Percentiles rank a stretch among this genome's conserved stretches.
Evolutionary conservation across 1,139 yeast genomes (phyloP).

Genomic region (Kodamaea arcana): DNA sequence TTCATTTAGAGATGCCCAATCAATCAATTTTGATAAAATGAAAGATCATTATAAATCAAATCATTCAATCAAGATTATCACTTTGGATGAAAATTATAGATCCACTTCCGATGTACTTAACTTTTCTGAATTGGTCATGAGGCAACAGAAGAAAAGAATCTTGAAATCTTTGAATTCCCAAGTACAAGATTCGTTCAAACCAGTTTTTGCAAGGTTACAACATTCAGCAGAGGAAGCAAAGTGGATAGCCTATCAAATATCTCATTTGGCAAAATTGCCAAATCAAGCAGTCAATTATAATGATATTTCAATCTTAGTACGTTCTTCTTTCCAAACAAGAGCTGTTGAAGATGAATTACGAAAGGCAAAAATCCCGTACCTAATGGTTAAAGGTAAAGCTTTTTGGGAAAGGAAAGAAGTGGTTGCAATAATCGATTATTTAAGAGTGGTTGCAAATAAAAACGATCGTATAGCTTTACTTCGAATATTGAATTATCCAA

Average conservation of each 20-base stretch:
- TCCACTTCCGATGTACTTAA: conserved; percentile 67
- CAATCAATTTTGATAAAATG: conserved; percentile 65
- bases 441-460: conserved; percentile 57
- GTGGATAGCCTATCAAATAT: conserved; percentile 54
- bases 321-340: conserved; percentile 58
- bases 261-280: conserved; percentile 39
- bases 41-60: conserved; percentile 32
- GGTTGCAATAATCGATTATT: conserved; percentile 54
- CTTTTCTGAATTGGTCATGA: conserved; percentile 65
- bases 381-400: conserved; percentile 64
- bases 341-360: conserved; percentile 60
- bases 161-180: conserved; percentile 48
- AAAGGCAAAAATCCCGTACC: conserved; percentile 55
- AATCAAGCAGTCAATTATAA: conserved; percentile 31
- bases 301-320: conserved; percentile 69
- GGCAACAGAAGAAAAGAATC: conserved; percentile 49
- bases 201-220: conserved; percentile 40
- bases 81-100: conserved; percentile 70
- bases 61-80: conserved; percentile 23
- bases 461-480: conserved; percentile 57
- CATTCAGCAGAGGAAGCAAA: conserved; percentile 52
- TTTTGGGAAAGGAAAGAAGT: conserved; percentile 82
- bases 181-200: conserved; percentile 34
- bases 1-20: conserved; percentile 78
- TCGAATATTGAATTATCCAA: conserved; percentile 57